phyloP scores from a whole-genome alignment of 164 flowering plant species.

The Kingdonia uniflora region DNA sequence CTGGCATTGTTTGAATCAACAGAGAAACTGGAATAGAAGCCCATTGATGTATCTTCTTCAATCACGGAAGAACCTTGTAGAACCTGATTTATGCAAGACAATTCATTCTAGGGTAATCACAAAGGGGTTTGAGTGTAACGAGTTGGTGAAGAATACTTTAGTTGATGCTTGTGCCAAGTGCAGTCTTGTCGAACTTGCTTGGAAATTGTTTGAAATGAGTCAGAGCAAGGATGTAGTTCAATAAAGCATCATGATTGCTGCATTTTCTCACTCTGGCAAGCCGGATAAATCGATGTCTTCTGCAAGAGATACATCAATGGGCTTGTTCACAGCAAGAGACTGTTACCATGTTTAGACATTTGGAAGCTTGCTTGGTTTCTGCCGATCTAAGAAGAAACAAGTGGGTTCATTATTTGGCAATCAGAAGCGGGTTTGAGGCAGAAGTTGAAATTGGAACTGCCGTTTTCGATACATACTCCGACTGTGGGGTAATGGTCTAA shows the following conservation, averaged over 20 bases:
- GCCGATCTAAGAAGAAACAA: conserved; percentile 43
- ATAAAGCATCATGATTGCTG: conserved; percentile 82
- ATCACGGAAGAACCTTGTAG: conserved; percentile 33
- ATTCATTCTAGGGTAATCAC: conserved; percentile 46
- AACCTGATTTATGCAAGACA: conserved; percentile 43
- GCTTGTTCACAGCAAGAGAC: too few relatives aligned
- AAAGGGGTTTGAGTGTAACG: conserved; percentile 32
- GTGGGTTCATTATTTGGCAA: conserved; percentile 66
- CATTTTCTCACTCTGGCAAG: conserved; percentile 49
- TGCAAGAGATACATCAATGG: conserved; percentile 25
- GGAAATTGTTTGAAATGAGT: conserved; percentile 34
- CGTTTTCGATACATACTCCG: conserved; percentile 61
- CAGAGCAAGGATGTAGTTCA: conserved; percentile 37
- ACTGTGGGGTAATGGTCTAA: conserved; percentile 58
- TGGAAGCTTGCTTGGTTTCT: conserved; percentile 59
- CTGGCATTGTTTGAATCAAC: conserved; percentile 34
- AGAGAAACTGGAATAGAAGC: conserved; percentile 31
- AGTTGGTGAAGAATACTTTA: conserved; percentile 38
- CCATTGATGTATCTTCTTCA: conserved; percentile 65
- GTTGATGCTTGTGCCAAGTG: conserved; percentile 66
- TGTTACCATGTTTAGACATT: conserved; percentile 45
- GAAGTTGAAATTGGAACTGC: conserved; percentile 69
- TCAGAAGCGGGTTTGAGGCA: conserved; percentile 37
- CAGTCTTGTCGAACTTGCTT: conserved; percentile 31
- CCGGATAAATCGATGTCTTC: conserved; percentile 52